phyloP scores from a whole-genome alignment of 305 asterid genomes.

The Fraxinus latifolia region DNA sequence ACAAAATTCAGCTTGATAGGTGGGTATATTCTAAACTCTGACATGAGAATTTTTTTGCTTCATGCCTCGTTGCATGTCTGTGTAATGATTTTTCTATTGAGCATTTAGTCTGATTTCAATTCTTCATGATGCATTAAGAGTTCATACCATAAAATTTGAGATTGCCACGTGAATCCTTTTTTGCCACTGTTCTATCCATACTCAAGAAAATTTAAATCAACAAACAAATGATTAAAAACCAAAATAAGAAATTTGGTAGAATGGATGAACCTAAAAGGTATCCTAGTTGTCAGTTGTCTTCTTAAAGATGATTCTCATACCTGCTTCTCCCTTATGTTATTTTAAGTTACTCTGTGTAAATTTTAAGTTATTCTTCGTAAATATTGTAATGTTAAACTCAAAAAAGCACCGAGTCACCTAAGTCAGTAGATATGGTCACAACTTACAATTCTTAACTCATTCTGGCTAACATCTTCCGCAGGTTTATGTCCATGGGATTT shows the following conservation, averaged over 20 bases:
- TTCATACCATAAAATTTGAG: not conserved
- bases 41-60: not conserved
- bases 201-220: not conserved
- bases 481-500: constrained; percentile 34
- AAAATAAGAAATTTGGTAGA: not conserved
- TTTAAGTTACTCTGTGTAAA: not conserved
- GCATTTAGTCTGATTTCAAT: not conserved
- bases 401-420: not conserved
- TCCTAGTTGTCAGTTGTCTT: not conserved
- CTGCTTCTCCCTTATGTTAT: not conserved
- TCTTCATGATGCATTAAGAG: not conserved
- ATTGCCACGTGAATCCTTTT: not conserved
- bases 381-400: not conserved
- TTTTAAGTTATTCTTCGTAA: not conserved
- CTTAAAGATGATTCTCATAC: not conserved
- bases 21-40: constrained; percentile 14
- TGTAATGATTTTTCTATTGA: not conserved
- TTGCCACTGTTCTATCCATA: not conserved
- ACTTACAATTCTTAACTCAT: not conserved
- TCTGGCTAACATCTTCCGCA: constrained; percentile 7
- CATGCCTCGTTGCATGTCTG: not conserved
- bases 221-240: not conserved
- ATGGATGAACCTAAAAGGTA: not conserved
- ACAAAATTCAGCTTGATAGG: constrained; percentile 48
- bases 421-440: not conserved